phyloP scores from a whole-genome alignment of 2,329 filamentous ascomycete species.

The Alternaria solani region DNA sequence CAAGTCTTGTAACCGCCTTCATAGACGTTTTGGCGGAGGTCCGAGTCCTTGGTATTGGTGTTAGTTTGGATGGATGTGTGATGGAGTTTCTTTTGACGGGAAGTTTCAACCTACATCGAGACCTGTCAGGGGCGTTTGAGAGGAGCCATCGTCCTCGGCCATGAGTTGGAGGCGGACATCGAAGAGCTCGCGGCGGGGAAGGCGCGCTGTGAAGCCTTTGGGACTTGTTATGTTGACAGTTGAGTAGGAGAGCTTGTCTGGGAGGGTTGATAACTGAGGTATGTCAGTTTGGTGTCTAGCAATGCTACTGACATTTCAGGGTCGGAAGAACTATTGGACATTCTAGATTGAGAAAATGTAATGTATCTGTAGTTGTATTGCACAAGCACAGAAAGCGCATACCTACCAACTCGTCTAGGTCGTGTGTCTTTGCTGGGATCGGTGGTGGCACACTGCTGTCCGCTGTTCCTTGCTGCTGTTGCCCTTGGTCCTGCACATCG shows the following conservation, averaged over 20 bases:
- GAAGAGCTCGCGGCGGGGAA: slow-evolving; percentile 81
- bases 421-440: slow-evolving; percentile 53
- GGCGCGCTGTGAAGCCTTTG: slow-evolving; percentile 59
- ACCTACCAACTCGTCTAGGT: slow-evolving; percentile 59
- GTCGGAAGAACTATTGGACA: background rate
- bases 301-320: rapidly evolving
- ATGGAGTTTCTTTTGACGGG: background rate
- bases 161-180: slow-evolving; percentile 83
- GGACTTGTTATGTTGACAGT: slow-evolving; percentile 68
- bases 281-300: background rate
- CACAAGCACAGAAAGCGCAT: background rate
- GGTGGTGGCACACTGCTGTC: slow-evolving; percentile 36
- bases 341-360: background rate
- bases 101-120: slow-evolving; percentile 25
- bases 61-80: slow-evolving; percentile 24
- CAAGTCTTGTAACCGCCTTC: slow-evolving; percentile 90
- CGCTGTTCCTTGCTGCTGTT: slow-evolving; percentile 3
- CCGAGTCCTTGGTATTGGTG: slow-evolving; percentile 57
- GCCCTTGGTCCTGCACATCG: slow-evolving; percentile 32
- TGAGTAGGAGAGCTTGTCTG: slow-evolving; percentile 77
- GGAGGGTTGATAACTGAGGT: slow-evolving; percentile 64
- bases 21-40: slow-evolving; percentile 83
- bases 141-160: slow-evolving; percentile 65
- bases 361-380: background rate
- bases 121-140: slow-evolving; percentile 37